phyloP scores from a whole-genome alignment of 805 yeast genomes.

The Kregervanrija fluxuum region DNA sequence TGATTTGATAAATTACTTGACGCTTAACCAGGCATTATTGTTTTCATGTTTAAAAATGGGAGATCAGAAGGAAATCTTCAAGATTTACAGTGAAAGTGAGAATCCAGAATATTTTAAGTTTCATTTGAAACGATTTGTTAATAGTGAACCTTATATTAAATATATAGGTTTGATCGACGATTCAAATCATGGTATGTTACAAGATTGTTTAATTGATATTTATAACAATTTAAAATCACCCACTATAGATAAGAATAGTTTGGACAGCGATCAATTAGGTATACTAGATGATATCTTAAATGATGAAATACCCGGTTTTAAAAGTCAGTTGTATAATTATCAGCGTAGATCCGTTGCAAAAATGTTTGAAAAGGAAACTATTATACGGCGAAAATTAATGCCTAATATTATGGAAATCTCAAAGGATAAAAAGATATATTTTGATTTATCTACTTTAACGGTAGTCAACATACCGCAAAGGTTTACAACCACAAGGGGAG shows the following conservation, averaged over 20 bases:
- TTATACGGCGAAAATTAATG: constrained; percentile 16
- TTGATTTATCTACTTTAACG: constrained; percentile 28
- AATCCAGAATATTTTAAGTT: constrained; percentile 13
- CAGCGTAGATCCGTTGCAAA: constrained; percentile 54
- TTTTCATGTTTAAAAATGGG: no score
- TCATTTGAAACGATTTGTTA: constrained; percentile 31
- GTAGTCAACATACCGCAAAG: constrained; percentile 33
- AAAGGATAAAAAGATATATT: constrained; percentile 15
- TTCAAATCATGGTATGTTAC: not conserved
- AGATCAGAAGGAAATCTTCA: no score
- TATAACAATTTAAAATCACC: constrained; percentile 33
- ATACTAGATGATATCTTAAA: constrained; percentile 18
- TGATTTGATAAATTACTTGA: no score
- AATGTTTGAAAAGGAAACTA: constrained; percentile 49
- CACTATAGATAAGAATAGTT: constrained; percentile 11
- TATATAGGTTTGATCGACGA: not conserved
- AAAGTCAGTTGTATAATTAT: constrained; percentile 45
- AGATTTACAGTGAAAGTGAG: no score
- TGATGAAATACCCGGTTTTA: constrained; percentile 38
- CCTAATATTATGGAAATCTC: constrained; percentile 16
- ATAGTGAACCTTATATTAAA: constrained; percentile 10
- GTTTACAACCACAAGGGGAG: constrained; percentile 48
- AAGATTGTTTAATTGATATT: constrained; percentile 21
- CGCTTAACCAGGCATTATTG: no score
- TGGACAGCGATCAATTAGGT: constrained; percentile 17